A percentile compares a stretch with the other conserved stretches of the same genome.
Conservation (phyloP, 495 filamentous ascomycete species). For the Penicillium egyptiacum region DNA sequence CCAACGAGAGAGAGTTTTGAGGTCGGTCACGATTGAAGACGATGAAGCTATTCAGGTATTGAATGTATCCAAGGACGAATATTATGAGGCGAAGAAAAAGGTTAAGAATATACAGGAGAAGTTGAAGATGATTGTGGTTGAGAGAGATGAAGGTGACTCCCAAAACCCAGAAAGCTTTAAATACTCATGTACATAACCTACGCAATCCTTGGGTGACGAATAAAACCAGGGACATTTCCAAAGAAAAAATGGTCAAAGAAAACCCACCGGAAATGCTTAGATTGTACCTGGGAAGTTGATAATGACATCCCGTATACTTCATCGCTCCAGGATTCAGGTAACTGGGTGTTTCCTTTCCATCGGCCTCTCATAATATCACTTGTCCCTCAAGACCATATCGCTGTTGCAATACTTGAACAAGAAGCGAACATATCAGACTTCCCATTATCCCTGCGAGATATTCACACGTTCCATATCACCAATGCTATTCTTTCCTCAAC, state of each 20-base stretch:
- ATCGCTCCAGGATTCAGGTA: neutral
- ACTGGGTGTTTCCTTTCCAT: slow-evolving; percentile 7
- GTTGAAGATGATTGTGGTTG: too few relatives aligned
- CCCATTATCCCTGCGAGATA: slow-evolving; percentile 28
- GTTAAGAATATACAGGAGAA: neutral
- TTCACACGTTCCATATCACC: neutral
- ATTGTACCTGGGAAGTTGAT: neutral
- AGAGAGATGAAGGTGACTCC: neutral
- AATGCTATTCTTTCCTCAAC: slow-evolving; percentile 1
- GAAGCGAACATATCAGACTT: slow-evolving; percentile 21
- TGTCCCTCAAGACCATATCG: neutral
- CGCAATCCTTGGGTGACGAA: neutral
- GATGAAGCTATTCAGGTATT: neutral
- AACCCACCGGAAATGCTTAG: neutral
- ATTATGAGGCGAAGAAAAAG: neutral
- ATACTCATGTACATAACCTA: neutral
- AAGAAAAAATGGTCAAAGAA: neutral
- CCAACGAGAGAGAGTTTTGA: slow-evolving; percentile 10
- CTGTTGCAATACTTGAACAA: slow-evolving; percentile 18
- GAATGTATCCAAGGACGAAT: too few relatives aligned
- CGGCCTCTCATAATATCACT: slow-evolving; percentile 1
- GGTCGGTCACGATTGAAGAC: neutral
- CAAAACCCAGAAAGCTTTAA: neutral
- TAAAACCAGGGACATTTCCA: neutral
- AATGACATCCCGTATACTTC: slow-evolving; percentile 7